These are phyloP conservation scores for Colletotrichum sp. DNA, from an alignment of 2,329 filamentous ascomycete genomes.

Conservation along the genomic window DNA sequence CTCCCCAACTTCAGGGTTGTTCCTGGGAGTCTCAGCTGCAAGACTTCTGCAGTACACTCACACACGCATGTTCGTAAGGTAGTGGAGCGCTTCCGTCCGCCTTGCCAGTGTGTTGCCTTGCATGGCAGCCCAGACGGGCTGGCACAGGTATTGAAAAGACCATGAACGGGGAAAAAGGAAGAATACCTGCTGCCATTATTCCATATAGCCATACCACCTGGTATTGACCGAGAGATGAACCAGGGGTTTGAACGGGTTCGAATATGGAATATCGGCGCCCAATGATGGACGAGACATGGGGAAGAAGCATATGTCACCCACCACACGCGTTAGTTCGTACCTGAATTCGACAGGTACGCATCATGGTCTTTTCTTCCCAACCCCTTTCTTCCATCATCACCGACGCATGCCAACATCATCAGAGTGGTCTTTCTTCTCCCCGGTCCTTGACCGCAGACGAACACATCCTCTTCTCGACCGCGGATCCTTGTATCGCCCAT, in stretches of 20 bases:
- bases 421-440: not conserved
- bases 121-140: not conserved
- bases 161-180: not conserved
- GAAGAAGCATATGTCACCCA: not conserved
- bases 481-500: not conserved
- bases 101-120: not conserved
- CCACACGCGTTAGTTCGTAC: not conserved
- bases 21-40: constrained; percentile 1
- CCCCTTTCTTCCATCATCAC: not conserved
- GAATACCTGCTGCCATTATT: not conserved
- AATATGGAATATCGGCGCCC: not conserved
- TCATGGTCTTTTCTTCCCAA: not conserved
- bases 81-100: constrained; percentile 8
- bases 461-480: not conserved
- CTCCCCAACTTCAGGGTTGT: constrained; percentile 3
- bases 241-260: not conserved
- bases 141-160: not conserved
- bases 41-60: not conserved
- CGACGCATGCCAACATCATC: not conserved
- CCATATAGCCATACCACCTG: not conserved
- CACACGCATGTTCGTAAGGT: not conserved
- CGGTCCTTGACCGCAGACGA: not conserved
- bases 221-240: not conserved
- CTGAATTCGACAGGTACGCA: constrained; percentile 1
- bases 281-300: not conserved